Base-by-base conservation (phyloP, 768 basidiomycete genomes). In the Holtermannia corniformis region DNA sequence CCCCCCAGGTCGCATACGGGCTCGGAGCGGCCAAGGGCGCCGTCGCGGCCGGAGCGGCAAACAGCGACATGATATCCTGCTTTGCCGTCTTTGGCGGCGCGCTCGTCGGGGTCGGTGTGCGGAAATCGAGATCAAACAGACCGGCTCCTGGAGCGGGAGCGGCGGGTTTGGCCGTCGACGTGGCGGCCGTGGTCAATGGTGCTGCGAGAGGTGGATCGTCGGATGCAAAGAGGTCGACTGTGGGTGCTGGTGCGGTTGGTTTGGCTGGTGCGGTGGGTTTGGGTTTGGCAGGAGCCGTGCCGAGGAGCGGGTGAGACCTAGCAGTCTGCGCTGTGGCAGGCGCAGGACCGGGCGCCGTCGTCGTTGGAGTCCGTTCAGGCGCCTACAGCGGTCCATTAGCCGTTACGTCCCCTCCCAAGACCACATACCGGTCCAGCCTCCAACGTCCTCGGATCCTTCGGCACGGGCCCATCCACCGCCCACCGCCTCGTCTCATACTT, bases 401-500 rank as follows among this genome's bases (percentile, higher is more conserved):
- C n/a, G n/a, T n/a, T n/a, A n/a, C n/a, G n/a, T n/a, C n/a, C n/a
- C n/a, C n/a, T n/a, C n/a, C n/a, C n/a, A n/a, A n/a, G n/a, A n/a
- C n/a, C n/a, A n/a, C n/a, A n/a, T n/a, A n/a, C n/a, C n/a, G n/a
- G n/a, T 0, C 51, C 74, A 28, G 71, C 74, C 7, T 89, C 90
- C 13, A 96, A 78, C 0, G 80, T 74, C 16, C 85, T 82, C 2
- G 92, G 93, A 71, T 96, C 87, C 0, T 74, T 65, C 0, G 93
- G 93, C 0, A 78, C 81, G 13, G 87, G 85, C 0, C 87, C 90
- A n/a, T 92, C 86, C 72, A 85, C 75, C 1, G 92, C 93, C 93
- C 93, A 99, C 52, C 93, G 78, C 22, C 80, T 78, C 2, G 85
- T 82, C 72, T 99, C 93, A 71, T 99, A 99, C 72, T 99, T 97